Evolutionary conservation across 257 asterid genomes (phyloP).

Genomic region (Leonotis leonurus): DNA sequence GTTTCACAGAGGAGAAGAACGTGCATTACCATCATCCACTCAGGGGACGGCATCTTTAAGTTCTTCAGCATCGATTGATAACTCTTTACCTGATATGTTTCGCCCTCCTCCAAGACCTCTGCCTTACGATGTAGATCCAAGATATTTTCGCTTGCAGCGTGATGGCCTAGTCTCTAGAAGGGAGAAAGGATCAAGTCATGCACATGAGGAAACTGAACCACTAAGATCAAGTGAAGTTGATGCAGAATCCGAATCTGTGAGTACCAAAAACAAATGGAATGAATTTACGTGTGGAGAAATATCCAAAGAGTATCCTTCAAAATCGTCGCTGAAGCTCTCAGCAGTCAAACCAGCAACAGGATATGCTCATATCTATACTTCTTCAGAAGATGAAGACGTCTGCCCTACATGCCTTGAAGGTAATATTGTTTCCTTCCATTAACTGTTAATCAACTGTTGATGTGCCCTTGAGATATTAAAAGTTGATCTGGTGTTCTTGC

Average conservation of each 20-base stretch:
- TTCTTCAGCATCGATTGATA: conserved; percentile 37
- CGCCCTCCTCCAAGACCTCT: conserved; percentile 66
- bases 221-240: conserved; percentile 56
- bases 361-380: conserved; percentile 46
- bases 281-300: conserved; percentile 47
- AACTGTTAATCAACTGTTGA: not conserved
- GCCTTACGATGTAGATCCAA: conserved; percentile 61
- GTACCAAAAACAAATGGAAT: conserved; percentile 55
- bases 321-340: conserved; percentile 29
- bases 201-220: conserved; percentile 80
- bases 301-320: conserved; percentile 36
- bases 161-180: conserved; percentile 56
- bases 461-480: not conserved
- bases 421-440: conserved; percentile 8
- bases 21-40: conserved; percentile 34
- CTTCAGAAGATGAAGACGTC: conserved; percentile 65
- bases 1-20: conserved; percentile 47
- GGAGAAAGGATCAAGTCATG: conserved; percentile 77
- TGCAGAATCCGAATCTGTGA: conserved; percentile 56
- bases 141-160: conserved; percentile 45
- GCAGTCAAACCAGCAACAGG: conserved; percentile 42
- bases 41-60: conserved; percentile 42
- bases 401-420: conserved; percentile 84
- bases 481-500: not conserved
- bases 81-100: conserved; percentile 46